Evolutionary conservation across 2,329 filamentous ascomycete genomes (phyloP).

Genomic region (Parastagonospora avenae): DNA sequence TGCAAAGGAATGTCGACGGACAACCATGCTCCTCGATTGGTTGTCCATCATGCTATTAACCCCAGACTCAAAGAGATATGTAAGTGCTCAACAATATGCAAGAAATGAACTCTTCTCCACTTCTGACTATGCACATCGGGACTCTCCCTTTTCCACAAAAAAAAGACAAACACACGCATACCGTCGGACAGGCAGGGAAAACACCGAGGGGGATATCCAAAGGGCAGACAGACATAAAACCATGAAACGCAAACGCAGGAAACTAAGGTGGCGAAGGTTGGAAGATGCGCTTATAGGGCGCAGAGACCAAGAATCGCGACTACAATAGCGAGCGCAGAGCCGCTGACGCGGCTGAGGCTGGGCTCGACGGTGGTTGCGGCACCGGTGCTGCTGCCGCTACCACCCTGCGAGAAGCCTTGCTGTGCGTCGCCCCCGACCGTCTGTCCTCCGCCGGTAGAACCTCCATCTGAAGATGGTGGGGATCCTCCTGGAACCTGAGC

Average conservation of each 20-base stretch:
- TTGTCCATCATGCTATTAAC: no score
- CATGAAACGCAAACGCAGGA: constrained; percentile 5
- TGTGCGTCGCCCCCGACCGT: constrained; percentile 10
- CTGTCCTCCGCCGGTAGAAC: constrained; percentile 7
- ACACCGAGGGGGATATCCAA: constrained; percentile 3
- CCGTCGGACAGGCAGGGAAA: background rate
- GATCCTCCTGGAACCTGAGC: constrained; percentile 12
- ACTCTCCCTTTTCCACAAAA: background rate
- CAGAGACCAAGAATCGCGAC: constrained; percentile 39
- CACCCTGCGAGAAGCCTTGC: constrained; percentile 32
- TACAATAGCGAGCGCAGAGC: constrained; percentile 40
- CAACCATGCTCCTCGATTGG: no score
- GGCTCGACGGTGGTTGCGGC: constrained; percentile 29
- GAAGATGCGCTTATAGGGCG: constrained; percentile 24
- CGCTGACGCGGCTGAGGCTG: constrained; percentile 34
- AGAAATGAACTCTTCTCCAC: constrained; percentile 11
- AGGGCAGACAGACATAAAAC: constrained; percentile 8
- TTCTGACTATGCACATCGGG: constrained; percentile 1
- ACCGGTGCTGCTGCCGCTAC: constrained; percentile 16
- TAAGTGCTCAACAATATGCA: constrained; percentile 12
- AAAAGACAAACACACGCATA: background rate
- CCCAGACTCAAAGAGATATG: background rate
- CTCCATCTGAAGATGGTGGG: background rate
- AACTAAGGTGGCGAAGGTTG: background rate
- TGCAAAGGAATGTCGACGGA: no score